These are phyloP conservation scores for Colletotrichum simmondsii DNA, from an alignment of 2,329 filamentous ascomycete species.

Conservation along the genomic window DNA sequence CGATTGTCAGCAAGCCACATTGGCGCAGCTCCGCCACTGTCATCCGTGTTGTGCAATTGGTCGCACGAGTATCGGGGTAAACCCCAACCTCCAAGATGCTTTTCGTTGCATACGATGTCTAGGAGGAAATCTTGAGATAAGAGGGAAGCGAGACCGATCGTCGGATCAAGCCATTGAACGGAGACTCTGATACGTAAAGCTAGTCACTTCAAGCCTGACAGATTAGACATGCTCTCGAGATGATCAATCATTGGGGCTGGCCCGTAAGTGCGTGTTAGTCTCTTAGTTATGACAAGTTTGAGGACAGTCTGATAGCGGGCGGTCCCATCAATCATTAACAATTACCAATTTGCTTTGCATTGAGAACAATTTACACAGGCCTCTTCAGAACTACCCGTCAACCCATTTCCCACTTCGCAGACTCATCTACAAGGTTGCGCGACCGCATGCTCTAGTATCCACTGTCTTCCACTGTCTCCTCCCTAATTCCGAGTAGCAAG, in stretches of 20 bases:
- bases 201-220: neutral
- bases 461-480: no score
- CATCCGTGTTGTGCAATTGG: neutral
- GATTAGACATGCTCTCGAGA: neutral
- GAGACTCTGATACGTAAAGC: neutral
- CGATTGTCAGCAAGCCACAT: neutral
- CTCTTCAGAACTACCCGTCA: neutral
- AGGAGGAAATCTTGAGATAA: neutral
- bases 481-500: neutral
- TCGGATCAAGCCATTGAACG: neutral
- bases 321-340: neutral
- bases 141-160: neutral
- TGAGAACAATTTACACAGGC: neutral
- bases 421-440: neutral
- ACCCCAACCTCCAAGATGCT: neutral
- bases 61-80: neutral
- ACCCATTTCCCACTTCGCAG: neutral
- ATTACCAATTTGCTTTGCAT: neutral
- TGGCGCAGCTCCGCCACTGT: neutral
- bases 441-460: neutral
- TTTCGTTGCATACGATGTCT: neutral
- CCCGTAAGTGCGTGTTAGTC: neutral
- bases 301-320: neutral
- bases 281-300: neutral
- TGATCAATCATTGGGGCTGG: neutral